These are phyloP conservation scores for Pyrenopolyporus hunteri DNA, from an alignment of 495 filamentous ascomycete species.

Conservation along the genomic window DNA sequence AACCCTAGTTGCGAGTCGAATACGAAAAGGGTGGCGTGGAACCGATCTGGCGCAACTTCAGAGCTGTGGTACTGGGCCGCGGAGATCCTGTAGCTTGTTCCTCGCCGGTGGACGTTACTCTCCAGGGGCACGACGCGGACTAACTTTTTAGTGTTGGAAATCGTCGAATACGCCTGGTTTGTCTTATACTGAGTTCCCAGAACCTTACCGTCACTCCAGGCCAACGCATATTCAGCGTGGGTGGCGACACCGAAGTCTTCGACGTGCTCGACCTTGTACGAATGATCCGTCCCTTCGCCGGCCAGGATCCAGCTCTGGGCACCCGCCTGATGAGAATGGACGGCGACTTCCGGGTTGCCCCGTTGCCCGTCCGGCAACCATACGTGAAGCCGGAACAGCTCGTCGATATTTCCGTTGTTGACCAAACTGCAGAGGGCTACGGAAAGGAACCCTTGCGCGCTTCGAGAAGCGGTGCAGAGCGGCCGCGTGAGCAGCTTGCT, in stretches of 20 bases:
- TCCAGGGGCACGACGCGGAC: not conserved
- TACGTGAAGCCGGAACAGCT: conserved; percentile 37
- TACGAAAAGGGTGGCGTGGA: conserved; percentile 35
- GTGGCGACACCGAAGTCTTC: not conserved
- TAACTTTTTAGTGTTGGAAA: conserved; percentile 20
- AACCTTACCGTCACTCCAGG: conserved; percentile 28
- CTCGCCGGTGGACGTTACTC: conserved; percentile 2
- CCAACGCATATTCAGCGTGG: conserved; percentile 26
- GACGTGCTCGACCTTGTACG: conserved; percentile 4
- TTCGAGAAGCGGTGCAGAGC: conserved; percentile 33
- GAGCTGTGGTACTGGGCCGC: conserved; percentile 13
- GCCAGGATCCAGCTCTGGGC: conserved; percentile 40
- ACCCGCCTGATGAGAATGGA: conserved; percentile 38
- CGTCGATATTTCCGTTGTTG: conserved; percentile 31
- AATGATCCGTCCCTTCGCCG: conserved; percentile 31
- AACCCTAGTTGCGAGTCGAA: conserved; percentile 32
- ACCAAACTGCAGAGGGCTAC: conserved; percentile 38
- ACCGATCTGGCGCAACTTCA: conserved; percentile 3
- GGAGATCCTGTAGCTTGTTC: conserved; percentile 22
- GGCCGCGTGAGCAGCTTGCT: not conserved
- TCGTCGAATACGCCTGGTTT: conserved; percentile 18
- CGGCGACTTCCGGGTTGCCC: conserved; percentile 15
- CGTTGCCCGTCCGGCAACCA: conserved; percentile 32
- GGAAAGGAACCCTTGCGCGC: conserved; percentile 36
- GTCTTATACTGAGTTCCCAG: conserved; percentile 13